phyloP scores from a whole-genome alignment of 352 stramenopile genomes.

The Phytophthora uliginosa region DNA sequence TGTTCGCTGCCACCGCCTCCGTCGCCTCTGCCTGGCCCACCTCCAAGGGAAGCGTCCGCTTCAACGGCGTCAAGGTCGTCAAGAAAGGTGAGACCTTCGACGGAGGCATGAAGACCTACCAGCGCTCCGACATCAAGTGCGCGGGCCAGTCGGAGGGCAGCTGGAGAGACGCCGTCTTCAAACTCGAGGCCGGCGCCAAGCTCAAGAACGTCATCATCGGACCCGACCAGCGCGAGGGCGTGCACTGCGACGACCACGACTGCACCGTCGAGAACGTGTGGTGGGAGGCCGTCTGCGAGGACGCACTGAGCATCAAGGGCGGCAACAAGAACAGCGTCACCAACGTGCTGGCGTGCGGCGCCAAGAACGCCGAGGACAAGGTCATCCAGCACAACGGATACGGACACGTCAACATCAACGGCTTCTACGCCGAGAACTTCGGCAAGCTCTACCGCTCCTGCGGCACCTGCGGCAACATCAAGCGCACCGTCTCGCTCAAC shows the following conservation, averaged over 20 bases:
- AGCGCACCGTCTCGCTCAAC: slow-evolving; percentile 45
- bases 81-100: slow-evolving; percentile 50
- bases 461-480: slow-evolving; percentile 39
- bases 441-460: slow-evolving; percentile 43
- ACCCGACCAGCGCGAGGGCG: slow-evolving; percentile 35
- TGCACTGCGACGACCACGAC: slow-evolving; percentile 36
- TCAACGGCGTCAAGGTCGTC: slow-evolving; percentile 41
- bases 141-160: slow-evolving; percentile 29
- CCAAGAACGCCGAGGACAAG: slow-evolving; percentile 45
- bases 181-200: slow-evolving; percentile 36
- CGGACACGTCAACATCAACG: slow-evolving; percentile 43
- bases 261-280: slow-evolving; percentile 43
- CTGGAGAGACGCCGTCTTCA: slow-evolving; percentile 34
- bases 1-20: slow-evolving; percentile 17
- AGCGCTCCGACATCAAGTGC: slow-evolving; percentile 54
- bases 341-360: slow-evolving; percentile 34
- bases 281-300: slow-evolving; percentile 47
- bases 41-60: slow-evolving; percentile 28
- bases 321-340: slow-evolving; percentile 47
- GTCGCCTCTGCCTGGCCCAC: slow-evolving; percentile 31
- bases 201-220: slow-evolving; percentile 55
- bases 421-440: slow-evolving; percentile 53
- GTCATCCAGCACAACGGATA: slow-evolving; percentile 47
- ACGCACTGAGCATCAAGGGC: slow-evolving; percentile 50
- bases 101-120: slow-evolving; percentile 67